Evolutionary conservation across 139 green algal genomes (phyloP).

Genomic region (Coelastrella sp.): DNA sequence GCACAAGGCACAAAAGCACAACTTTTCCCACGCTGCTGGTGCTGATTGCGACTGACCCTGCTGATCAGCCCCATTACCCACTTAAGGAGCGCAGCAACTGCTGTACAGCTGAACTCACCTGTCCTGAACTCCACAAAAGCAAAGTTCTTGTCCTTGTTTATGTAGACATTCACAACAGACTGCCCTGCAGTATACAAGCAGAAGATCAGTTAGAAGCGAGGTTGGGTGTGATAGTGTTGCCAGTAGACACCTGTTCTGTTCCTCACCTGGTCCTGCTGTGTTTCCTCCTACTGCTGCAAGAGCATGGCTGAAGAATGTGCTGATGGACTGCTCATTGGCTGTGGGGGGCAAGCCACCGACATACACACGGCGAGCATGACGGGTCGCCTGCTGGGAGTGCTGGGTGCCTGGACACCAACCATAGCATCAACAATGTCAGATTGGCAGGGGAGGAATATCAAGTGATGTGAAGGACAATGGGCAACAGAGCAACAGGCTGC

Average conservation of each 20-base stretch:
- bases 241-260: too few relatives aligned
- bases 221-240: too few relatives aligned
- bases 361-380: slow-evolving; percentile 95
- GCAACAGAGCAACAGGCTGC: too few relatives aligned
- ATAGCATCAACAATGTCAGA: too few relatives aligned
- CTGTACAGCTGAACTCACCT: slow-evolving; percentile 55
- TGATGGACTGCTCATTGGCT: slow-evolving; percentile 88
- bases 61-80: too few relatives aligned
- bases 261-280: slow-evolving; percentile 85
- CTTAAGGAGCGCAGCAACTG: too few relatives aligned
- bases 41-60: too few relatives aligned
- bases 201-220: neutral
- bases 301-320: slow-evolving; percentile 94
- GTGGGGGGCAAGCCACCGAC: slow-evolving; percentile 94
- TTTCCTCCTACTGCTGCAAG: slow-evolving; percentile 95
- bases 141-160: slow-evolving; percentile 99
- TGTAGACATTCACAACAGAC: slow-evolving; percentile 97
- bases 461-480: neutral
- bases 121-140: slow-evolving; percentile 97
- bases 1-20: too few relatives aligned
- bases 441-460: neutral
- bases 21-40: neutral
- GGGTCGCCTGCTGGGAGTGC: slow-evolving; percentile 88
- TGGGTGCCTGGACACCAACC: slow-evolving; percentile 39
- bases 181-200: slow-evolving; percentile 62